Conservation (phyloP, 139 green algal species). For the Tetraselmis striata region DNA sequence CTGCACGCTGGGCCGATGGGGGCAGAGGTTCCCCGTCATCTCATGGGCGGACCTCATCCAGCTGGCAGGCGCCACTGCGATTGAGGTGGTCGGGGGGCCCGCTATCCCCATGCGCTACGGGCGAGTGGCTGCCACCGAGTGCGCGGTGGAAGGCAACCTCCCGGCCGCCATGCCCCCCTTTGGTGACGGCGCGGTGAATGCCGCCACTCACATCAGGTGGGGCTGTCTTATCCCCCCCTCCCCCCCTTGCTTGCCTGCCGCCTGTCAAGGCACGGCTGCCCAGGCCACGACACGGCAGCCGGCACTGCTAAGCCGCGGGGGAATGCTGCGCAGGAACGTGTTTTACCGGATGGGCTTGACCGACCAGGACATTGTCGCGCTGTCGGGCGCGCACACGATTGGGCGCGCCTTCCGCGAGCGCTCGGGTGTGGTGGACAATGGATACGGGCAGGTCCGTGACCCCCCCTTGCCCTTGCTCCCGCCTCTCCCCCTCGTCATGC, state of each 20-base stretch:
- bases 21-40: conserved; percentile 41
- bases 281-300: too few species aligned
- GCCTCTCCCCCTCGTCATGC: too few species aligned
- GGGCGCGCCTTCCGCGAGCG: conserved; percentile 30
- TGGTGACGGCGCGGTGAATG: background rate
- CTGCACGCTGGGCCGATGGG: too few species aligned
- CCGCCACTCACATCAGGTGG: background rate
- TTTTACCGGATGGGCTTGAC: conserved; percentile 80
- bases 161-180: conserved; percentile 32
- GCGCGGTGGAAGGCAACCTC: conserved; percentile 71
- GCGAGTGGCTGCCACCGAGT: conserved; percentile 57
- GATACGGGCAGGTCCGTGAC: conserved; percentile 1
- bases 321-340: conserved; percentile 51
- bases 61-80: background rate
- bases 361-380: conserved; percentile 62
- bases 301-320: too few species aligned
- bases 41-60: conserved; percentile 66
- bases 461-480: conserved; percentile 1
- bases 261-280: too few species aligned
- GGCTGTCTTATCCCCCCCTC: too few species aligned
- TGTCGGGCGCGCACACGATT: conserved; percentile 37
- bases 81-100: conserved; percentile 62
- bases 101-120: conserved; percentile 83
- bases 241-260: too few species aligned
- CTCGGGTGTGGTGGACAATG: conserved; percentile 1